Evolutionary conservation across 371 early-diverging fungal genomes (phyloP), one percentile per base, ranked within the genome.

Genomic region (Mortierella sp.): DNA sequence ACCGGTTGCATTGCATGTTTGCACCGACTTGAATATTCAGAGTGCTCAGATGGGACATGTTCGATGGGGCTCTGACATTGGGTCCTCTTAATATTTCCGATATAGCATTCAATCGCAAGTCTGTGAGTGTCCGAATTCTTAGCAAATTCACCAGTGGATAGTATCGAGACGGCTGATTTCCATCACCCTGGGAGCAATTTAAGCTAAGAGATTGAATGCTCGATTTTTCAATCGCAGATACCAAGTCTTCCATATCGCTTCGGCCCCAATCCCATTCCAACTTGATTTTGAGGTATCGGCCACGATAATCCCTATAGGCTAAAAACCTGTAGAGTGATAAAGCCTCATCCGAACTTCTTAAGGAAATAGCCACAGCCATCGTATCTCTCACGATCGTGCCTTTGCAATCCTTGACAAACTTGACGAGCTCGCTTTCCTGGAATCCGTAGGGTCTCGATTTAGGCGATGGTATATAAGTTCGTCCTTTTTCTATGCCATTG

Each of bases 261-360:
- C 40, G 35, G 12, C 9, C 15, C 59, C 59, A 59, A 35, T 32
- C 42, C 59, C 59, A 59, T 7, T 19, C 42, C 19, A 59, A n/a
- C 1, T 13, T 59, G 9, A 59, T 23, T 9, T 59, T 5, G 26
- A 59, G 59, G 6, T 23, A 37, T 19, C 26, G 34, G 9, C 35
- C 57, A 31, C 9, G 34, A 26, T 57, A 26, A n/a, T 15, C 19
- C 9, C 8, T 17, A 15, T 32, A 57, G 26, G n/a, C 10, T 26
- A 59, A 9, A 22, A 59, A 23, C 26, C 23, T 53, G 53, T 53
- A 53, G 53, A 53, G 17, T 53, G 53, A 53, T 28, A 8, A 9
- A 53, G 53, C 53, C 13, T 53, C 28, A 7, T 28, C 12, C 8
- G 53, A 9, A 15, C 28, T 28, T 53, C 26, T 23, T 7, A 53